These are phyloP conservation scores for Claviceps sp. DNA, from an alignment of 2,329 filamentous ascomycete genomes.

Conservation along the genomic window DNA sequence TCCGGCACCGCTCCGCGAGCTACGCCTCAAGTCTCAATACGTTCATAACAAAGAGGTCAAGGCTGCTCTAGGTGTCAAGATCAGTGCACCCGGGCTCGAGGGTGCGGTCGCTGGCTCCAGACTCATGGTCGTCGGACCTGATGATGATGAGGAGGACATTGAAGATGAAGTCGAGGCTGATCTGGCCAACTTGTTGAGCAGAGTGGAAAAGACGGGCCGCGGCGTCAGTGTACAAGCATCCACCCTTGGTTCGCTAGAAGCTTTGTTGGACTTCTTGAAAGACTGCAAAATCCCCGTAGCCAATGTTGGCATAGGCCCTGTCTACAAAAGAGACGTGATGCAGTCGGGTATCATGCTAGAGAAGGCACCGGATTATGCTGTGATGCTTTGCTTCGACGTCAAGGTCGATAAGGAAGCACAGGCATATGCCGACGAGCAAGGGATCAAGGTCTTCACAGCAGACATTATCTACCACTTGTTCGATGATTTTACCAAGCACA, in stretches of 20 bases:
- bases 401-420: slow-evolving; percentile 96
- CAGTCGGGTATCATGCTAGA: slow-evolving; percentile 92
- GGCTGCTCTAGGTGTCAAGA: slow-evolving; percentile 96
- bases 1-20: slow-evolving; percentile 80
- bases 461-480: slow-evolving; percentile 99
- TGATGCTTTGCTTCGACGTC: slow-evolving; percentile 99
- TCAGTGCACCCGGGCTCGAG: slow-evolving; percentile 89
- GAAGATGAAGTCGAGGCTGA: slow-evolving; percentile 95
- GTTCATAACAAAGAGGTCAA: slow-evolving; percentile 99
- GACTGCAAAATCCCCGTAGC: slow-evolving; percentile 93
- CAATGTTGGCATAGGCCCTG: slow-evolving; percentile 92
- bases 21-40: slow-evolving; percentile 90
- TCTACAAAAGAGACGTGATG: slow-evolving; percentile 97
- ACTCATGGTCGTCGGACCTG: slow-evolving; percentile 81
- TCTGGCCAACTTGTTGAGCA: slow-evolving; percentile 78
- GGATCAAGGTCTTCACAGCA: slow-evolving; percentile 94
- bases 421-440: slow-evolving; percentile 80
- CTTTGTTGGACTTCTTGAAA: slow-evolving; percentile 89
- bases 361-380: slow-evolving; percentile 87
- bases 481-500: slow-evolving; percentile 91
- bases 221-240: slow-evolving; percentile 97
- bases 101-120: slow-evolving; percentile 93
- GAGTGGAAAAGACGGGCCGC: slow-evolving; percentile 80
- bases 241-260: slow-evolving; percentile 91
- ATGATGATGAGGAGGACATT: slow-evolving; percentile 93